Conservation (phyloP, 1,284 basidiomycete species). For the Cronartium quercuum region DNA sequence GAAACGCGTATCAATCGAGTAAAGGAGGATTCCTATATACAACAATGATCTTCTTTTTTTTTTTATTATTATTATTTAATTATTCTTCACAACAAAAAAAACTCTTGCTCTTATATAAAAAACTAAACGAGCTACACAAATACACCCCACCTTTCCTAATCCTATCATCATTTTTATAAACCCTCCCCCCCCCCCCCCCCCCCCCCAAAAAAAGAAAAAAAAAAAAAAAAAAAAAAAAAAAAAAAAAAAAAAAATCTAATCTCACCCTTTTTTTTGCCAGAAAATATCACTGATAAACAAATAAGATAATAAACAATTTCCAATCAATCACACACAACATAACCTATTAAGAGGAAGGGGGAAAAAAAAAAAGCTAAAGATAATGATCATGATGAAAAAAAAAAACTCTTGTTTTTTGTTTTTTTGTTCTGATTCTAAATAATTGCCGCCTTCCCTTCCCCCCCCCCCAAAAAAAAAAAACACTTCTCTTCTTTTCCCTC, state of each 20-base stretch:
- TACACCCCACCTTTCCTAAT: background rate
- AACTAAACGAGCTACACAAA: too few species aligned
- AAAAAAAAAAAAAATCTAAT: conserved; percentile 11
- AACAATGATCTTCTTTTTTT: too few species aligned
- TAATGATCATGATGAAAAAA: too few species aligned
- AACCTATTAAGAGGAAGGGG: background rate
- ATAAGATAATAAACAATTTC: background rate
- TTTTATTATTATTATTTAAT: too few species aligned
- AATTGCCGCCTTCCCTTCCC: too few species aligned
- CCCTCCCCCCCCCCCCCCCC: background rate
- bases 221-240: background rate
- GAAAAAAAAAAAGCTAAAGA: background rate
- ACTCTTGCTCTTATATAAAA: too few species aligned
- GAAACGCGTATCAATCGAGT: too few species aligned
- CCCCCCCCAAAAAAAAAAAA: background rate
- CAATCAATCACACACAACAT: background rate
- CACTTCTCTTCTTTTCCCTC: too few species aligned
- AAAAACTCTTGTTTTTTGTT: background rate
- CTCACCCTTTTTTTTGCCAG: background rate
- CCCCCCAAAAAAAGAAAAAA: background rate
- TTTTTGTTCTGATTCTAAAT: background rate
- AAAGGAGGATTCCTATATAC: too few species aligned
- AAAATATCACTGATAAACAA: background rate
- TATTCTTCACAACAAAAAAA: too few species aligned
- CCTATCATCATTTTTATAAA: background rate